Percentiles rank a stretch among this genome's conserved stretches.
Conservation (phyloP, 345 rosid genomes). For the Populus simonii region DNA sequence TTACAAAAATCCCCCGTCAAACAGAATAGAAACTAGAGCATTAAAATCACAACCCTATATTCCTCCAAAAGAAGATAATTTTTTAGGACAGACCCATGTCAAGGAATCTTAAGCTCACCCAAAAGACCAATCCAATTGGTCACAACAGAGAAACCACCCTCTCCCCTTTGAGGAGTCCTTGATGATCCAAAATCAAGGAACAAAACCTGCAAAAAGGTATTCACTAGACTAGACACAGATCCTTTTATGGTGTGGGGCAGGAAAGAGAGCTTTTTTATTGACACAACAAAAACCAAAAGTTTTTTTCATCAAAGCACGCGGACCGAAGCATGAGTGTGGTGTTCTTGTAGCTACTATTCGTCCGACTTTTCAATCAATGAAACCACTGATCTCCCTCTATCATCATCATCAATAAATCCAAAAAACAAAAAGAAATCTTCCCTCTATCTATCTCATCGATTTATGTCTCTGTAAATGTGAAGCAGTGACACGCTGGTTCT, state of each 20-base stretch:
- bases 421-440: background rate
- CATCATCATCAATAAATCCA: conserved; percentile 4
- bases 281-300: conserved; percentile 20
- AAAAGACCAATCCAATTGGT: conserved; percentile 28
- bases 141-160: conserved; percentile 14
- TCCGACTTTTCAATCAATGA: conserved; percentile 55
- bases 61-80: background rate
- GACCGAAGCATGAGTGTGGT: conserved; percentile 37
- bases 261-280: conserved; percentile 15
- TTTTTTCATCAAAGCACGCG: conserved; percentile 57
- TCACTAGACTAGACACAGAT: conserved; percentile 15
- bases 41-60: background rate
- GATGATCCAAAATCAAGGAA: conserved; percentile 53
- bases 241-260: conserved; percentile 45
- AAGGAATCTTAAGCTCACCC: conserved; percentile 30
- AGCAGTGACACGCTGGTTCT: conserved; percentile 1
- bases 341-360: conserved; percentile 14
- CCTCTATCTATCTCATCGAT: background rate
- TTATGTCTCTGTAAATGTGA: conserved; percentile 16
- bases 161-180: background rate
- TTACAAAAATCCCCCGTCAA: background rate
- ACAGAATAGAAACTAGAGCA: background rate
- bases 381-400: conserved; percentile 3
- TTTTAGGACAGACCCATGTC: conserved; percentile 24
- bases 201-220: conserved; percentile 51